Evolutionary conservation across 177 flowering plant species (phyloP).

Genomic region (Vitis hybrid): DNA sequence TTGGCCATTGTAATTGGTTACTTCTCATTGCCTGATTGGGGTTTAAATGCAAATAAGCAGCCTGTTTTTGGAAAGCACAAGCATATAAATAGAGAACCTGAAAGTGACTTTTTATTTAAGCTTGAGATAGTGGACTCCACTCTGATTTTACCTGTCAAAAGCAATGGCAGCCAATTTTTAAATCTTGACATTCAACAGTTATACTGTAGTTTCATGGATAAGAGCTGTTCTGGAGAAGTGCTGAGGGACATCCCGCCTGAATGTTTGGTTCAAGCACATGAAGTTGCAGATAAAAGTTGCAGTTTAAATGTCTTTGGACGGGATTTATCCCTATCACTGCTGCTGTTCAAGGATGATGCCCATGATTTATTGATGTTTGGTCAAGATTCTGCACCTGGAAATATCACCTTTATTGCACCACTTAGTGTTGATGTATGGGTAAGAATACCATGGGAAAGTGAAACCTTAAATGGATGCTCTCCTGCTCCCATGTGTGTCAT

Average conservation of each 20-base stretch:
- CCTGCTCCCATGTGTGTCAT: slow-evolving; percentile 45
- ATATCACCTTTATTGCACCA: slow-evolving; percentile 38
- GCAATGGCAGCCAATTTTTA: slow-evolving; percentile 36
- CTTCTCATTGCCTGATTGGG: slow-evolving; percentile 83
- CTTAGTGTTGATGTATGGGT: slow-evolving; percentile 77
- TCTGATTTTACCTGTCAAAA: slow-evolving; percentile 52
- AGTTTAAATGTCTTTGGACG: slow-evolving; percentile 70
- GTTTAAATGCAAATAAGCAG: slow-evolving; percentile 21
- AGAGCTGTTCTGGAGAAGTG: slow-evolving; percentile 22
- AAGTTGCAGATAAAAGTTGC: slow-evolving; percentile 28
- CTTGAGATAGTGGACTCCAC: slow-evolving; percentile 73
- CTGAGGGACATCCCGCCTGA: slow-evolving; percentile 50
- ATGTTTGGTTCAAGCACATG: slow-evolving; percentile 40
- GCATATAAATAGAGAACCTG: slow-evolving; percentile 9
- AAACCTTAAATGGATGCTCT: slow-evolving; percentile 16
- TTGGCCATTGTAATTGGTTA: slow-evolving; percentile 81
- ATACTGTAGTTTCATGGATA: slow-evolving; percentile 38
- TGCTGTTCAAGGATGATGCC: slow-evolving; percentile 31
- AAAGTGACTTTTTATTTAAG: slow-evolving; percentile 30
- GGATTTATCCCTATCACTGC: slow-evolving; percentile 47
- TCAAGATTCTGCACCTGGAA: slow-evolving; percentile 13
- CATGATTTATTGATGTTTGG: slow-evolving; percentile 16
- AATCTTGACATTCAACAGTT: slow-evolving; percentile 60
- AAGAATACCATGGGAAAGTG: slow-evolving; percentile 55
- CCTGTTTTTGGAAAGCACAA: slow-evolving; percentile 13